phyloP scores from a whole-genome alignment of 192 early-diverging fungal species.

The Coemansia asiatica region DNA sequence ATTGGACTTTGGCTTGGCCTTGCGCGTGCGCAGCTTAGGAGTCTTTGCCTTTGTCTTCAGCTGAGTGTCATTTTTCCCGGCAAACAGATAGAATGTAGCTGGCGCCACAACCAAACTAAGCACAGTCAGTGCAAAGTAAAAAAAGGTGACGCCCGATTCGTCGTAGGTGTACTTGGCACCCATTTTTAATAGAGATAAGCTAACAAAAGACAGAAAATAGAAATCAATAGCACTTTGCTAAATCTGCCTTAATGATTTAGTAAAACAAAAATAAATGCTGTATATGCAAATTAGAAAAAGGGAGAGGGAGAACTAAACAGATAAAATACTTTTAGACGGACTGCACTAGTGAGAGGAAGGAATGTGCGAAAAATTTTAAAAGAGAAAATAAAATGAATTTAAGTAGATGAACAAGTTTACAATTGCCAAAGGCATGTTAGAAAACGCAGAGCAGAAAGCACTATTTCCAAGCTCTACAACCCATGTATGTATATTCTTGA shows the following conservation, averaged over 20 bases:
- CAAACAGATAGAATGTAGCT: slow-evolving; percentile 59
- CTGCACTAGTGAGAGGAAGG: neutral
- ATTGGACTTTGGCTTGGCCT: slow-evolving; percentile 29
- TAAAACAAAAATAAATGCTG: no score
- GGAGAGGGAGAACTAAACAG: neutral
- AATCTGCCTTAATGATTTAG: neutral
- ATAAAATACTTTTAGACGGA: neutral
- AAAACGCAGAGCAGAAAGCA: neutral
- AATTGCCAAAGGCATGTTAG: neutral
- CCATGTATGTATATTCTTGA: neutral
- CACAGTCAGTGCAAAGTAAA: slow-evolving; percentile 88
- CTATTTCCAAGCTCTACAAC: no score
- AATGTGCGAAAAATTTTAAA: neutral
- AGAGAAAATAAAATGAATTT: neutral
- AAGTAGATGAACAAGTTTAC: neutral
- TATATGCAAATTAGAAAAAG: neutral
- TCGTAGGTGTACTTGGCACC: slow-evolving; percentile 87
- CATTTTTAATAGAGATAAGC: slow-evolving; percentile 33
- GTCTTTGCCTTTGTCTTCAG: slow-evolving; percentile 44
- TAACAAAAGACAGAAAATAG: neutral
- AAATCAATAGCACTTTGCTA: neutral
- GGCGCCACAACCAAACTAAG: slow-evolving; percentile 83
- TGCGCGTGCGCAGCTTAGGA: slow-evolving; percentile 40
- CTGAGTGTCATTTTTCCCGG: slow-evolving; percentile 29
- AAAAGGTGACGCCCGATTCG: slow-evolving; percentile 90